Base-by-base conservation (phyloP, 2,329 filamentous ascomycete genomes). In the Drechslera avenae region DNA sequence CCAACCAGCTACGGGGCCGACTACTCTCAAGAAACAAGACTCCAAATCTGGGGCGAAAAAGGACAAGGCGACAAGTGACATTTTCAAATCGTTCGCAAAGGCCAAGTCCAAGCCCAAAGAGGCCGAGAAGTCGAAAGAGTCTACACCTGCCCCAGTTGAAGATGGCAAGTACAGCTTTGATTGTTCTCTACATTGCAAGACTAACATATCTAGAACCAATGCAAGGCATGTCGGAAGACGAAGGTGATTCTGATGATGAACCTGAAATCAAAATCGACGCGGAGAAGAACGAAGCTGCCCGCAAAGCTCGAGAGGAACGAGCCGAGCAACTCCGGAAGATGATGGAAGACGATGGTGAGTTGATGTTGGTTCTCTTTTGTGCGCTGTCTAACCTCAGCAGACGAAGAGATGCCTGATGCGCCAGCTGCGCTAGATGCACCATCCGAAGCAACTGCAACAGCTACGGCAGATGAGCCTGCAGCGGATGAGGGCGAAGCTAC, bases 61-160 rank as follows among this genome's bases (percentile, higher is more conserved):
- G 49, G 82, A 83, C 45, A 79, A 77, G 13, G 83, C 86, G n/a
- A 60, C 57, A 26, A 62, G 67, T 2, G 83, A 83, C 52, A 84
- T 95, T 19, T 91, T 94, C 79, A 86, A 87, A 53, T 88, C 90
- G 0, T 95, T 95, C 69, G 88, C 89, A 12, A 90, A 88, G 64
- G 72, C 79, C 2, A 86, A 86, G 62, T 78, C 86, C 4, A 90
- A 76, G 52, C 60, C 65, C 5, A 74, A 86, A 63, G 65, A 63
- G 16, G 56, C 62, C 59, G 59, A 80, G 75, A 66, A 74, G 62
- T 57, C 78, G 68, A 69, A 74, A 71, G 71, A 69, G 39, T 61
- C 74, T 30, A 74, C 76, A 2, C 69, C 77, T 23, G 55, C 64
- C 8, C 66, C 73, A 37, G 66, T 75, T 3, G 79, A 83, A 60